Conservation (phyloP, 2,329 filamentous ascomycete species). For the Trichoderma sp. region DNA sequence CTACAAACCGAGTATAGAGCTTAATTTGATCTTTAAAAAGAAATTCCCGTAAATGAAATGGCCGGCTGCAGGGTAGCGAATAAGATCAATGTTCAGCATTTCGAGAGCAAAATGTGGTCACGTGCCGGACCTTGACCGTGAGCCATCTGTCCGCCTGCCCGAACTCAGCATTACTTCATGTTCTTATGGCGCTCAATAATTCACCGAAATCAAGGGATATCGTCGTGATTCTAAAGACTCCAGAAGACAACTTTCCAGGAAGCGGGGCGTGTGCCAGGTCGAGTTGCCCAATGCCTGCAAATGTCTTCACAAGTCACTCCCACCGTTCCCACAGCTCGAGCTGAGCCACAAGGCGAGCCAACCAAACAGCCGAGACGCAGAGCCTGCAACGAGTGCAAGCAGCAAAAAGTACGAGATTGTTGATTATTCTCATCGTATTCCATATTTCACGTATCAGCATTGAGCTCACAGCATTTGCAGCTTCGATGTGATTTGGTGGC, state of each 20-base stretch:
- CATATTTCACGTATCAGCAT: neutral
- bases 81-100: neutral
- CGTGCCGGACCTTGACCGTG: neutral
- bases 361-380: conserved; percentile 2
- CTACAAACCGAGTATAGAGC: too few species aligned
- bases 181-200: neutral
- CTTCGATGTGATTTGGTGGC: conserved; percentile 11
- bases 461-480: neutral
- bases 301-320: neutral
- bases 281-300: neutral
- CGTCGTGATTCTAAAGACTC: neutral
- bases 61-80: neutral
- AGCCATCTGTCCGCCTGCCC: neutral
- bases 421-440: neutral
- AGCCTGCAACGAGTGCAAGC: conserved; percentile 11
- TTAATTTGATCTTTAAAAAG: neutral
- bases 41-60: neutral
- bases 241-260: too few species aligned
- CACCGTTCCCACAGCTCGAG: neutral
- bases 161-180: neutral
- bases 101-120: neutral
- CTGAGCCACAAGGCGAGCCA: neutral
- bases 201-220: too few species aligned
- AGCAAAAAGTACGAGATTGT: neutral
- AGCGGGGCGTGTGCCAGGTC: neutral